Percentiles rank a stretch among this genome's conserved stretches.
These are phyloP conservation scores for Triticum turgidum DNA, from an alignment of 176 grass and related monocot genomes.

Conservation along the genomic window DNA sequence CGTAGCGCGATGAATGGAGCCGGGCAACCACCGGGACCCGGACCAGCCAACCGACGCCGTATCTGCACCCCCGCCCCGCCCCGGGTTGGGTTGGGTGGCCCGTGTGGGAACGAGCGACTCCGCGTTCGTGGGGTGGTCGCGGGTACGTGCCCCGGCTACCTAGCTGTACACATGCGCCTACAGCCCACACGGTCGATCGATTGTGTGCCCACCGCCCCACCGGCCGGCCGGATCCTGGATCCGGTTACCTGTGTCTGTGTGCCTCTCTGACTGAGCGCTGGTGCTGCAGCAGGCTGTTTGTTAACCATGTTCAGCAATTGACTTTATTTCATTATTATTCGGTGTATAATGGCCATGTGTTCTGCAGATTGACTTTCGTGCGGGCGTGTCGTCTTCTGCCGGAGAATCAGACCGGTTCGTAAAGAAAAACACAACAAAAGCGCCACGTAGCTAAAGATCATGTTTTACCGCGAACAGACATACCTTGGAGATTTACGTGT, in stretches of 20 bases:
- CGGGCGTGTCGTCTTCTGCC: not conserved
- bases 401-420: too few relatives aligned
- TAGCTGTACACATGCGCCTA: conserved; percentile 12
- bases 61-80: not conserved
- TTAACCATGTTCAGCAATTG: not conserved
- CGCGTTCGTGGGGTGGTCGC: not conserved
- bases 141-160: not conserved
- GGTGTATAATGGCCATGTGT: not conserved
- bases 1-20: conserved; percentile 12
- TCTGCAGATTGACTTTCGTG: not conserved
- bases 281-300: not conserved
- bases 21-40: conserved; percentile 45
- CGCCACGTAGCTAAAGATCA: too few relatives aligned
- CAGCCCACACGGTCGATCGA: not conserved
- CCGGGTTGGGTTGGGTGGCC: too few relatives aligned
- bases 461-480: too few relatives aligned
- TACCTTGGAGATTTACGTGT: too few relatives aligned
- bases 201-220: not conserved
- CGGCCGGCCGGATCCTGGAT: not conserved
- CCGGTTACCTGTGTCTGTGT: not conserved
- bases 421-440: too few relatives aligned
- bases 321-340: not conserved
- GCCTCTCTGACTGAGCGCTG: too few relatives aligned
- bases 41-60: conserved; percentile 34
- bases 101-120: too few relatives aligned